Evolutionary conservation across 352 stramenopile species (phyloP), one percentile per base, ranked within the genome.

Genomic region (Aphanomyces euteiches): DNA sequence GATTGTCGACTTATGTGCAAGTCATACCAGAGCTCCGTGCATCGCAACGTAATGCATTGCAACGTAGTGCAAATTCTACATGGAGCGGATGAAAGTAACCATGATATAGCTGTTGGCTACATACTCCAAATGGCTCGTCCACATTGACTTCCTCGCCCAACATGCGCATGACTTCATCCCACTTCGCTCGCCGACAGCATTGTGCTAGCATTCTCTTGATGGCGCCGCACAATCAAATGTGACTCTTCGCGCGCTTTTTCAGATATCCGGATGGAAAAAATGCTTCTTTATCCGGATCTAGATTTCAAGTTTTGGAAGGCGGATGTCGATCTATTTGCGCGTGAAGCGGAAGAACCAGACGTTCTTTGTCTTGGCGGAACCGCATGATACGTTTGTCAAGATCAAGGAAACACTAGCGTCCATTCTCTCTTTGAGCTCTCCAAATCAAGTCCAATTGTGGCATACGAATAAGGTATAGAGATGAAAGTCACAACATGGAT

Each of bases 271-370:
- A n/a, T 15, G 10, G 45, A 58, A n/a, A 58, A n/a, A n/a, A 58
- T n/a, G 6, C 50, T 6, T n/a, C 37, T 21, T n/a, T 61, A 61
- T 61, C 41, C 59, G 59, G 59, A 67, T 67, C 40, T 28, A 28
- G 48, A 15, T 67, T 37, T 41, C 17, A 37, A 36, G 21, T 36
- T 67, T 67, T 57, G 8, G 59, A 58, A 10, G 15, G 19, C 37
- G 5, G 47, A 67, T 67, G 59, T 67, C 59, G 17, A 12, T 85
- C 78, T 96, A 96, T 69, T 78, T 96, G 67, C 86, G 89, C 78
- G 79, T 96, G n/a, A 96, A 96, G 84, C 79, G 89, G 66, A 75
- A 82, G 47, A 90, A 82, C 72, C 85, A 92, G 78, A 96, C 88
- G 19, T 82, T 96, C 41, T 96, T 96, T 73, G 72, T 96, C 73